A percentile compares a stretch with the other conserved stretches of the same genome.
Evolutionary conservation across 2,329 filamentous ascomycete genomes (phyloP).

Genomic region (Shiraia sp.): DNA sequence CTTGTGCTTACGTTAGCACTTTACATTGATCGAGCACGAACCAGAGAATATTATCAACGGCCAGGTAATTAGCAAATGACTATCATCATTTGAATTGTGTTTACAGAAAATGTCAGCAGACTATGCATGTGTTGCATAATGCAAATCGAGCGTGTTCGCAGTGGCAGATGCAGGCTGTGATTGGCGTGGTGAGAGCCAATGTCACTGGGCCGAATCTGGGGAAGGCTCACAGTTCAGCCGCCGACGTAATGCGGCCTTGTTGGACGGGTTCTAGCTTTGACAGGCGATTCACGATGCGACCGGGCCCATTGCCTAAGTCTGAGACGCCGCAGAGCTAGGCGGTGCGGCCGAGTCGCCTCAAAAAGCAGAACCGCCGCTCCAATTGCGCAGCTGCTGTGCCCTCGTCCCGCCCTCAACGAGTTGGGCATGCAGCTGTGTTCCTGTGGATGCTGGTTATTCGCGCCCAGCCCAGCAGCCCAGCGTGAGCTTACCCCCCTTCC

Average conservation of each 20-base stretch:
- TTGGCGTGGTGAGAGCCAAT: too few species aligned
- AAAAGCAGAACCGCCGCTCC: slow-evolving; percentile 2
- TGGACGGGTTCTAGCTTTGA: slow-evolving; percentile 9
- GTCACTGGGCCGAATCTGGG: slow-evolving; percentile 2
- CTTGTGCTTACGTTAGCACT: too few species aligned
- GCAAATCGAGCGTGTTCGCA: too few species aligned
- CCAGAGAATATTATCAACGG: too few species aligned
- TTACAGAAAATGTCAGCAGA: too few species aligned
- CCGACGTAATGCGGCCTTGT: slow-evolving; percentile 18
- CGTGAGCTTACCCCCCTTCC: slow-evolving; percentile 5
- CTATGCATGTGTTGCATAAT: too few species aligned
- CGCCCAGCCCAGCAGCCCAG: too few species aligned
- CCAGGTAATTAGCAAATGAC: too few species aligned
- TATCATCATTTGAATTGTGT: too few species aligned
- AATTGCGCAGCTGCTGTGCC: slow-evolving; percentile 6
- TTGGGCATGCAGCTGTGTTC: slow-evolving; percentile 10
- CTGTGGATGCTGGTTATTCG: too few species aligned
- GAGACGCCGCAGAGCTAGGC: slow-evolving; percentile 14
- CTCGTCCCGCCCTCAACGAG: slow-evolving; percentile 4
- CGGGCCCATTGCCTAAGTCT: slow-evolving; percentile 5
- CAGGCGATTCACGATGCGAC: slow-evolving; percentile 11
- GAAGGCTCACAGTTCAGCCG: slow-evolving; percentile 15
- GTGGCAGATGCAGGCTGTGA: too few species aligned
- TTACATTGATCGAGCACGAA: too few species aligned
- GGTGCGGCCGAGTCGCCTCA: slow-evolving; percentile 4